Percentiles rank a stretch among this genome's conserved stretches.
These are phyloP conservation scores for Paracoccidioides brasiliensis DNA, from an alignment of 2,329 filamentous ascomycete genomes.

Conservation along the genomic window DNA sequence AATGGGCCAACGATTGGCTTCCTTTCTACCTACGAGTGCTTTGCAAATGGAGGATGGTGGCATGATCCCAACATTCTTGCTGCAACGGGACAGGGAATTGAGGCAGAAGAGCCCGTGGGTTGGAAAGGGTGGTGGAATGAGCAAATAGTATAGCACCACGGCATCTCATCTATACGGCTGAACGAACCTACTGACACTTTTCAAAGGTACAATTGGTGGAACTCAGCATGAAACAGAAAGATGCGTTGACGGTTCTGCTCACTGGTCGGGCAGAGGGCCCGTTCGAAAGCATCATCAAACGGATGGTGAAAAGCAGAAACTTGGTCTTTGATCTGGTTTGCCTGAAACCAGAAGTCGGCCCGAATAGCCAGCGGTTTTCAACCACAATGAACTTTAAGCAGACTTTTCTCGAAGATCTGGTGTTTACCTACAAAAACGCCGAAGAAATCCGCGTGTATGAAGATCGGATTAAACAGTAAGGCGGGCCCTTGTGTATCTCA, in stretches of 20 bases:
- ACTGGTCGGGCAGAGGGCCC: conserved; percentile 70
- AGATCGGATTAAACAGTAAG: conserved; percentile 47
- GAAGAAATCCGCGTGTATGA: conserved; percentile 65
- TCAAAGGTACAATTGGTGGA: conserved; percentile 54
- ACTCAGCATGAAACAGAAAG: conserved; percentile 70
- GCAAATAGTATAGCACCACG: conserved; percentile 48
- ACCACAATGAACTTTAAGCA: conserved; percentile 92
- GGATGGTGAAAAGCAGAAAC: conserved; percentile 63
- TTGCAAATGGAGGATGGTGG: conserved; percentile 90
- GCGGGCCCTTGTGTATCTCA: conserved; percentile 7
- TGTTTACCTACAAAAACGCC: conserved; percentile 74
- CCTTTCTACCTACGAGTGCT: conserved; percentile 60
- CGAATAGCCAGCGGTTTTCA: conserved; percentile 61
- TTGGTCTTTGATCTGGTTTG: conserved; percentile 80
- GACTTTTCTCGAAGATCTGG: conserved; percentile 61
- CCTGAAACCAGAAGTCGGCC: conserved; percentile 73
- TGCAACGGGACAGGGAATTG: conserved; percentile 70
- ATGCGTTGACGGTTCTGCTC: conserved; percentile 71
- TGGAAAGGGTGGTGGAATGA: conserved; percentile 99
- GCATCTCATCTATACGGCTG: conserved; percentile 4
- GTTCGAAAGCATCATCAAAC: conserved; percentile 67
- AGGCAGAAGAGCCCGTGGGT: conserved; percentile 65
- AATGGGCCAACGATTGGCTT: conserved; percentile 62
- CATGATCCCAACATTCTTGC: conserved; percentile 78
- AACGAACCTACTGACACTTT: conserved; percentile 15